Percentiles rank a stretch among this genome's conserved stretches.
These are phyloP conservation scores for Phytophthora sojae DNA, from an alignment of 352 stramenopile genomes.

Conservation along the genomic window DNA sequence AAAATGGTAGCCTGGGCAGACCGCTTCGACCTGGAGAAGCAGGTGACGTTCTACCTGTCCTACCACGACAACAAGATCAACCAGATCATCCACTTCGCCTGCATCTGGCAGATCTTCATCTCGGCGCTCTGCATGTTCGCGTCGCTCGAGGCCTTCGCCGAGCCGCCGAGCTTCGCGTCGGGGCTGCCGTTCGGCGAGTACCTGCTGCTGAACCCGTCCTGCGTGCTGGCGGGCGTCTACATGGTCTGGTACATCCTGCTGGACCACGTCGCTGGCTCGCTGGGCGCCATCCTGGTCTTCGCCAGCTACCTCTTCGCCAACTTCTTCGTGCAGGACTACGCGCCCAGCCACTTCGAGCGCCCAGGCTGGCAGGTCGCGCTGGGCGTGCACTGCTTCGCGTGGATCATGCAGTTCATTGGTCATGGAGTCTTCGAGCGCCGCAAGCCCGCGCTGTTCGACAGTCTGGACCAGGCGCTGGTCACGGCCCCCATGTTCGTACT, in stretches of 20 bases:
- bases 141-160: slow-evolving; percentile 42
- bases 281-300: slow-evolving; percentile 65
- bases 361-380: slow-evolving; percentile 64
- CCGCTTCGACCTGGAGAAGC: slow-evolving; percentile 84
- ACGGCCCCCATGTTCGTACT: slow-evolving; percentile 90
- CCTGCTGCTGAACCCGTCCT: slow-evolving; percentile 70
- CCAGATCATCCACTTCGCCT: slow-evolving; percentile 82
- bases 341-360: slow-evolving; percentile 44
- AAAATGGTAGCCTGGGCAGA: slow-evolving; percentile 51
- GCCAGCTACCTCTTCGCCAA: slow-evolving; percentile 66
- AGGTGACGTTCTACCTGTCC: slow-evolving; percentile 86
- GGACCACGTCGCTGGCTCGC: slow-evolving; percentile 59
- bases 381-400: slow-evolving; percentile 62
- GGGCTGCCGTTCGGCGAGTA: slow-evolving; percentile 52
- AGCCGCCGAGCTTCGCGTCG: slow-evolving; percentile 31
- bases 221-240: slow-evolving; percentile 65
- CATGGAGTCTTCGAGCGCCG: slow-evolving; percentile 88
- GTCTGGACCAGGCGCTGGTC: slow-evolving; percentile 81
- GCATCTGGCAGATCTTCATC: slow-evolving; percentile 89
- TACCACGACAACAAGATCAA: slow-evolving; percentile 89
- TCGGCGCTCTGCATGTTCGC: slow-evolving; percentile 74
- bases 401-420: slow-evolving; percentile 88
- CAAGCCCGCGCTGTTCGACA: slow-evolving; percentile 87
- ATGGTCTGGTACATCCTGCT: slow-evolving; percentile 84
- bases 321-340: slow-evolving; percentile 48